Evolutionary conservation across 169 alveolate species (phyloP).

Genomic region (Plasmodium adleri): DNA sequence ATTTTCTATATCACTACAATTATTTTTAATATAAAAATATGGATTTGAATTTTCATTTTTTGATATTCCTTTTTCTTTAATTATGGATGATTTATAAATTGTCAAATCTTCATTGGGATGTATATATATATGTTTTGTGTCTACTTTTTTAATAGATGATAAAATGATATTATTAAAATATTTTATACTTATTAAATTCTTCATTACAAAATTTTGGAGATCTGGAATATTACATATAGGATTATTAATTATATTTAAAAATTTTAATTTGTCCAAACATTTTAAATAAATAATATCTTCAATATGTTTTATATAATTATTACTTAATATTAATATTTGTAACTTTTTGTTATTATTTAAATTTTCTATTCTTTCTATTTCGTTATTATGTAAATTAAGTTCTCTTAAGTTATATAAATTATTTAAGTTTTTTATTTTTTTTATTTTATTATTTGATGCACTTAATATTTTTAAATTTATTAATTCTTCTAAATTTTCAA

Average conservation of each 20-base stretch:
- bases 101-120: background rate
- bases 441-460: conserved; percentile 42
- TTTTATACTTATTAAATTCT: conserved; percentile 15
- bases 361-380: conserved; percentile 55
- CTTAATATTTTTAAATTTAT: conserved; percentile 29
- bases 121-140: background rate
- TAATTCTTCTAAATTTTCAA: conserved; percentile 46
- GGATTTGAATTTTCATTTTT: background rate
- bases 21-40: background rate
- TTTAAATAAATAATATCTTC: conserved; percentile 24
- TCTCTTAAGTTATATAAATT: conserved; percentile 28
- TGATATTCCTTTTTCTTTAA: too few species aligned
- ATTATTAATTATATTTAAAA: conserved; percentile 47
- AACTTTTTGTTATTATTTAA: conserved; percentile 34
- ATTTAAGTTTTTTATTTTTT: conserved; percentile 50
- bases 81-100: too few species aligned
- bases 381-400: conserved; percentile 50
- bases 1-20: conserved; percentile 5
- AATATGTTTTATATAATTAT: conserved; percentile 30
- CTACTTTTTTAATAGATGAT: background rate
- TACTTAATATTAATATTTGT: conserved; percentile 57
- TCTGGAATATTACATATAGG: conserved; percentile 42
- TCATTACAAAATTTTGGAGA: background rate
- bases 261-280: conserved; percentile 35
- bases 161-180: conserved; percentile 37